Percentiles rank a stretch among this genome's conserved stretches.
These are phyloP conservation scores for Chlorella sp. DNA, from an alignment of 139 green algal species.

Conservation along the genomic window DNA sequence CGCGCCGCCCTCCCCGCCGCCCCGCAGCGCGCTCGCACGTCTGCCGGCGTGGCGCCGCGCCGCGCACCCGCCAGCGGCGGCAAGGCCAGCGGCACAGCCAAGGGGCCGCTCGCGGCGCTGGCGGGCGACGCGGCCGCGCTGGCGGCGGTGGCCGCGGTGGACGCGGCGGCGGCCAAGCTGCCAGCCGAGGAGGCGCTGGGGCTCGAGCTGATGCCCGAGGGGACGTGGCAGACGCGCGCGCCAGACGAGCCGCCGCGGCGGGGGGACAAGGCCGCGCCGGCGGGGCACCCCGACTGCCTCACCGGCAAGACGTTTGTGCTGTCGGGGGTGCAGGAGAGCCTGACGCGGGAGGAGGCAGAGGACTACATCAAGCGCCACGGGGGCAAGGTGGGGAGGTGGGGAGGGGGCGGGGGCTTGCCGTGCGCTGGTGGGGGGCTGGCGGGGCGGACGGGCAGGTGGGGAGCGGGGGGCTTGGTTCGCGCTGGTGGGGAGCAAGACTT, in stretches of 20 bases:
- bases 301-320: slow-evolving; percentile 92
- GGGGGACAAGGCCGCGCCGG: slow-evolving; percentile 44
- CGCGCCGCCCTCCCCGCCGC: background rate
- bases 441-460: no score
- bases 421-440: no score
- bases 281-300: slow-evolving; percentile 86
- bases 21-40: background rate
- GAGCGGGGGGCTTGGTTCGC: no score
- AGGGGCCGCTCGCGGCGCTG: background rate
- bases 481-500: no score
- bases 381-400: slow-evolving; percentile 45
- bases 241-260: slow-evolving; percentile 36
- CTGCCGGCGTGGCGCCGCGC: background rate
- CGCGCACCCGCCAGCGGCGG: background rate
- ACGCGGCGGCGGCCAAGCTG: slow-evolving; percentile 36
- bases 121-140: slow-evolving; percentile 15
- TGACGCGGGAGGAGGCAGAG: slow-evolving; percentile 76
- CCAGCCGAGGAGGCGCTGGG: slow-evolving; percentile 29
- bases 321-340: slow-evolving; percentile 75
- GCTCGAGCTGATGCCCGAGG: slow-evolving; percentile 28
- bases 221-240: background rate
- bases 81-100: background rate
- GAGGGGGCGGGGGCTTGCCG: no score
- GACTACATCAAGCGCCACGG: slow-evolving; percentile 88
- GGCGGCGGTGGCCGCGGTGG: slow-evolving; percentile 38